Percentiles rank a stretch among this genome's conserved stretches.
Conservation (phyloP, 2,329 filamentous ascomycete species). For the Daldinia sp. region DNA sequence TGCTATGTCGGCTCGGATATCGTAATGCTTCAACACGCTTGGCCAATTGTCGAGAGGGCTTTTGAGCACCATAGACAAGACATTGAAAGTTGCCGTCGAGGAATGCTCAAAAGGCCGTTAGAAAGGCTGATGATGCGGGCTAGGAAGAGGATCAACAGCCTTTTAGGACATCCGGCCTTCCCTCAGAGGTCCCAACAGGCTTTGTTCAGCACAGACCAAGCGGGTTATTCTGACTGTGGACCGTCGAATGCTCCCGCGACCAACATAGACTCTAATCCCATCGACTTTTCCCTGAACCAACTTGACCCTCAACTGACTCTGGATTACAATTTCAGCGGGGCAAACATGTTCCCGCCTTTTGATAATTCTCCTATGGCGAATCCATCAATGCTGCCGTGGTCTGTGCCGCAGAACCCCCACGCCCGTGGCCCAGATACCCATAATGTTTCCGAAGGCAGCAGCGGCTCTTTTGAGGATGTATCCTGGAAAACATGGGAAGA, state of each 20-base stretch:
- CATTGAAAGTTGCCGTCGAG: slow-evolving; percentile 26
- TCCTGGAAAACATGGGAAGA: slow-evolving; percentile 28
- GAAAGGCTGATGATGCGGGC: slow-evolving; percentile 33
- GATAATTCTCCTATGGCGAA: background rate
- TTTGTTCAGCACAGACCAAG: background rate
- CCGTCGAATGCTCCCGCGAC: background rate
- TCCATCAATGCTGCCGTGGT: slow-evolving; percentile 12
- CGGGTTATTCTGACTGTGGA: background rate
- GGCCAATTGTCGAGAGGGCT: slow-evolving; percentile 48
- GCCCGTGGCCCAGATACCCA: background rate
- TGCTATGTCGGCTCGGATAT: slow-evolving; percentile 47
- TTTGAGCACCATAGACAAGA: slow-evolving; percentile 37
- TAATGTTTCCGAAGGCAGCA: background rate
- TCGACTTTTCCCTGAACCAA: background rate
- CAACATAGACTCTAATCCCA: background rate
- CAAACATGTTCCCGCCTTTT: background rate
- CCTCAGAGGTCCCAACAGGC: background rate
- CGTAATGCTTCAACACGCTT: slow-evolving; percentile 39
- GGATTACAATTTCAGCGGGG: slow-evolving; percentile 5
- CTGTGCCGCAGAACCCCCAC: background rate
- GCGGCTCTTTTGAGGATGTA: slow-evolving; percentile 8
- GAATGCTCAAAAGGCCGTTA: slow-evolving; percentile 34
- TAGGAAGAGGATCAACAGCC: slow-evolving; percentile 6
- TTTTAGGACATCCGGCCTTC: background rate
- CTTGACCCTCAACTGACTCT: background rate